Percentiles rank a stretch among this genome's conserved stretches.
Conservation (phyloP, 2,329 filamentous ascomycete genomes). For the Pyrenophora graminea region DNA sequence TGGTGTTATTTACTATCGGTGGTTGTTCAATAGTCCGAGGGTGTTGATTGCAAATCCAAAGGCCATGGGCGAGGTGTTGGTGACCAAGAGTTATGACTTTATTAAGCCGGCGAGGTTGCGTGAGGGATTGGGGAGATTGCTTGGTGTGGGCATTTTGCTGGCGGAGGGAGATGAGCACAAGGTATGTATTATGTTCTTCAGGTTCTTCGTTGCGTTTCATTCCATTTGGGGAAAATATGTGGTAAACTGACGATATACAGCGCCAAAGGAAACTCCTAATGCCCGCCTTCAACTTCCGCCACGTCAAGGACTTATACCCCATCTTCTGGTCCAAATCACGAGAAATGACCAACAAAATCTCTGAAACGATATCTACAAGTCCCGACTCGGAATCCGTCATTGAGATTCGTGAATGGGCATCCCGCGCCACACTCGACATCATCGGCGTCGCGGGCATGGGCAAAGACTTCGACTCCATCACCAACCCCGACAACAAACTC, state of each 20-base stretch:
- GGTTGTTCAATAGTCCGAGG: slow-evolving; percentile 53
- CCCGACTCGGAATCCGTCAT: slow-evolving; percentile 41
- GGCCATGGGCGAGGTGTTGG: slow-evolving; percentile 55
- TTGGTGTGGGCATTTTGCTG: slow-evolving; percentile 74
- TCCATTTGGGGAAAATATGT: background rate
- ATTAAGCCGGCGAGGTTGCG: slow-evolving; percentile 54
- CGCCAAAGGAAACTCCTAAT: slow-evolving; percentile 54
- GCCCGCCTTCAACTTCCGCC: slow-evolving; percentile 56
- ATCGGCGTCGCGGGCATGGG: slow-evolving; percentile 63
- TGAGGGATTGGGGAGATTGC: slow-evolving; percentile 62
- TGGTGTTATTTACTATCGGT: slow-evolving; percentile 58
- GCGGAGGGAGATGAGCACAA: slow-evolving; percentile 93
- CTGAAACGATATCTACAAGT: slow-evolving; percentile 28
- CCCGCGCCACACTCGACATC: slow-evolving; percentile 61
- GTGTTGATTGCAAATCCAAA: slow-evolving; percentile 53
- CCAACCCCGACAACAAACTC: slow-evolving; percentile 57
- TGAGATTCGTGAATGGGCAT: slow-evolving; percentile 53
- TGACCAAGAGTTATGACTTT: slow-evolving; percentile 57
- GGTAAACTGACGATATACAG: slow-evolving; percentile 21
- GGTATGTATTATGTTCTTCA: slow-evolving; percentile 37
- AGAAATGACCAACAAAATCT: slow-evolving; percentile 49
- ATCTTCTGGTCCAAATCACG: slow-evolving; percentile 55
- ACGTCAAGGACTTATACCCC: slow-evolving; percentile 56
- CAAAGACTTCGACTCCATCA: slow-evolving; percentile 59
- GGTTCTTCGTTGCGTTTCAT: background rate